A percentile compares a stretch with the other conserved stretches of the same genome.
phyloP scores from a whole-genome alignment of 1,284 basidiomycete species.

The Leccinum pseudoinsigne region DNA sequence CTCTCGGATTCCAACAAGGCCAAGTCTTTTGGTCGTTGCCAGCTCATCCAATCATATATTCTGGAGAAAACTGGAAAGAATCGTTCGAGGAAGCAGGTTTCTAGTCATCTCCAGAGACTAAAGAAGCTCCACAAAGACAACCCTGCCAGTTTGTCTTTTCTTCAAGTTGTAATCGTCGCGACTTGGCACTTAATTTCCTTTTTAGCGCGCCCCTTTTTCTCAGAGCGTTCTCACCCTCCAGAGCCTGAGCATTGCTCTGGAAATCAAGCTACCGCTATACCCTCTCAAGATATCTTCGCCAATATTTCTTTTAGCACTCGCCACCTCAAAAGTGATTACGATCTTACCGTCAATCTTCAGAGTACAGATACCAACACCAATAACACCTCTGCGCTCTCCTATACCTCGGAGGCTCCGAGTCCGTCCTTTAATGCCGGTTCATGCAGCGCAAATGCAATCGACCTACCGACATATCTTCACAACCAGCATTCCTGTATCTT shows the following conservation, averaged over 20 bases:
- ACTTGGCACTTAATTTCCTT: conserved; percentile 1
- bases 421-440: conserved; percentile 3
- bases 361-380: conserved; percentile 2
- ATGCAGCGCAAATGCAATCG: background rate
- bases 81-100: conserved; percentile 35
- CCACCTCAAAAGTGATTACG: conserved; percentile 21
- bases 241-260: conserved; percentile 16
- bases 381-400: conserved; percentile 10
- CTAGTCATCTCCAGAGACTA: conserved; percentile 33
- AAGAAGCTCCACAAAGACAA: conserved; percentile 35
- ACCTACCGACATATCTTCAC: conserved; percentile 9
- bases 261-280: conserved; percentile 3
- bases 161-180: background rate
- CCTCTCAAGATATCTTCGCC: conserved; percentile 17
- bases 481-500: conserved; percentile 9
- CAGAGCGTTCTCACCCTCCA: conserved; percentile 20
- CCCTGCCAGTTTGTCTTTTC: conserved; percentile 27
- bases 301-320: conserved; percentile 11
- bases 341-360: conserved; percentile 9
- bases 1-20: conserved; percentile 12
- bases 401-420: conserved; percentile 3
- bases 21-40: conserved; percentile 35
- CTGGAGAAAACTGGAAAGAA: conserved; percentile 36
- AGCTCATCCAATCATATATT: conserved; percentile 38
- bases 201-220: conserved; percentile 29